Evolutionary conservation across 108 stramenopile genomes (phyloP), one percentile per base, ranked within the genome.

Genomic region (Skeletonema potamos): DNA sequence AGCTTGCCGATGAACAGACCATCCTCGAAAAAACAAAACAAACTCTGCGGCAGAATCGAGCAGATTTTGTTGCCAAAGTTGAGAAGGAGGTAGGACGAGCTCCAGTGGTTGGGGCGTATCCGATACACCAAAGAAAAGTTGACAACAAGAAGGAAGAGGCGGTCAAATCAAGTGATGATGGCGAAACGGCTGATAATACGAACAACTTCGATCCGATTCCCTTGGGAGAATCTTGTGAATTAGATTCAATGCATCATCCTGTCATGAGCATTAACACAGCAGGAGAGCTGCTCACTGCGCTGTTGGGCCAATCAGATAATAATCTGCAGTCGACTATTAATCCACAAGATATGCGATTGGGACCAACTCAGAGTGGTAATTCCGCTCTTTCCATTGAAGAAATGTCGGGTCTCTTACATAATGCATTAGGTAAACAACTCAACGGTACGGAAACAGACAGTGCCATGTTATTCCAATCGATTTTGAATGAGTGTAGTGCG

Each of bases 21-120:
- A 82, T 79, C 5, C 70, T 83, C 13, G 85, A 86, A 41, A 86
- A 86, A 67, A 64, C 79, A 0, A 86, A 86, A 62, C 82, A 83
- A 54, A 79, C 82, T 2, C 62, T 86, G 32, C 69, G 85, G 57
- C 82, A 86, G 66, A 79, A 73, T 68, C 63, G 77, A 55, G 65
- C 72, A 56, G 72, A 66, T 22, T 74, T 74, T 41, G 46, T 48
- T 4, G 46, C 46, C 20, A 48, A 48, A 18, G 60, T 68, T 46
- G 62, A 46, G 54, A 41, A 60, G 29, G 18, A 44, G 27, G 62
- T 15, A 3, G 63, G 33, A 9, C 28, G 36, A 33, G 54, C 10
- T 27, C 10, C 41, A 6, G 37, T 22, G 41, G 61, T 30, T 46
- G 60, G 44, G 61, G 32, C 58, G n/a, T 58, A 44, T 24, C 27